A percentile compares a stretch with the other conserved stretches of the same genome.
Evolutionary conservation across 139 green algal species (phyloP).

Genomic region (Raphidocelis subcapitata): DNA sequence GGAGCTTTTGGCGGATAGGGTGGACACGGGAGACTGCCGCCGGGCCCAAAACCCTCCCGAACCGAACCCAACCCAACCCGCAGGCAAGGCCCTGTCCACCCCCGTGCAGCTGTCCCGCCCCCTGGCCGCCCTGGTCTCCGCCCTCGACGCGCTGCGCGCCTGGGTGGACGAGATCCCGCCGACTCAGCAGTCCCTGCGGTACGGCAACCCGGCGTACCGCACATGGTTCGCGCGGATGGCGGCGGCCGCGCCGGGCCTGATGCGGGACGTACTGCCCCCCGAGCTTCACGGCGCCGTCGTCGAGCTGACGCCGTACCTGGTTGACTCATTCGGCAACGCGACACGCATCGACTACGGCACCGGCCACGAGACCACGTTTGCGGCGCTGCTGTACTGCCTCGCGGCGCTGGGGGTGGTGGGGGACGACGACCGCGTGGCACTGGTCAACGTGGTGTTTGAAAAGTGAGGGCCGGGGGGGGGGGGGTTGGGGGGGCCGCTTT

Average conservation of each 20-base stretch:
- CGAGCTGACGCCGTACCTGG: slow-evolving; percentile 87
- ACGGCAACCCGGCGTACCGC: slow-evolving; percentile 93
- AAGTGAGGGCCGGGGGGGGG: slow-evolving; percentile 31
- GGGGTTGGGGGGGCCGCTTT: too few species aligned
- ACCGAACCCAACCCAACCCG: background rate
- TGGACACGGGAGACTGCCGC: background rate
- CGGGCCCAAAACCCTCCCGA: background rate
- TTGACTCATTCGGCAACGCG: slow-evolving; percentile 90
- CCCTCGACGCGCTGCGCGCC: slow-evolving; percentile 60
- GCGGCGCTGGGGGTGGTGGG: slow-evolving; percentile 74
- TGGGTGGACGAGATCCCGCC: slow-evolving; percentile 88
- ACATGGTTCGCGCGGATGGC: slow-evolving; percentile 66
- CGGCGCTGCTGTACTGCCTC: slow-evolving; percentile 89
- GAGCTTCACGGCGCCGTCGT: slow-evolving; percentile 29
- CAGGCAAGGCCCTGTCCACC: background rate
- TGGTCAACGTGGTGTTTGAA: slow-evolving; percentile 60
- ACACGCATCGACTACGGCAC: slow-evolving; percentile 98
- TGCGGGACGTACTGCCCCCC: slow-evolving; percentile 29
- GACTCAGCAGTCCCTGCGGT: slow-evolving; percentile 73
- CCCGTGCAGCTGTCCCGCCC: slow-evolving; percentile 36
- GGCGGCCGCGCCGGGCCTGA: slow-evolving; percentile 35
- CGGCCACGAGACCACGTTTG: slow-evolving; percentile 94
- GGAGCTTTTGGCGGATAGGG: background rate
- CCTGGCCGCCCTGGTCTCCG: slow-evolving; percentile 33
- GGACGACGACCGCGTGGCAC: slow-evolving; percentile 37